Evolutionary conservation across 1,139 yeast species (phyloP), one percentile per base, ranked within the genome.

Genomic region (Magnusiomyces tetraspermus): DNA sequence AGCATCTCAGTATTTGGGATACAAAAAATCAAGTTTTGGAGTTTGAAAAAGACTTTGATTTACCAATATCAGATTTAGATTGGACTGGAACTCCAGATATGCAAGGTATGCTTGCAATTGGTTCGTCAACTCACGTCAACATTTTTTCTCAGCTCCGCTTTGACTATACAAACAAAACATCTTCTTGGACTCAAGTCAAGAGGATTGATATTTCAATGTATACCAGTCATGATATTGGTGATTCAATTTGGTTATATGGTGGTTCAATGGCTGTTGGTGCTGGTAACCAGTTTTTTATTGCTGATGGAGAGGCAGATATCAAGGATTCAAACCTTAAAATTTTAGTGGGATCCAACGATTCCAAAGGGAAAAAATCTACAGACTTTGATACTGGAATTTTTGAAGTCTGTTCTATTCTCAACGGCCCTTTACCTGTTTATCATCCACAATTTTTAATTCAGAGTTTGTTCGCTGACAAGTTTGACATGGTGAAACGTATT

Each of bases 391-490:
- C 19, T 46, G 31, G 49, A 13, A 72, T 80, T 1, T 78, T 86
- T 61, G 81, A 78, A 55, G 73, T 89, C 53, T 86, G 85, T 46
- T 72, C 87, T 19, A 82, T 88, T 1, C 70, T 92, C 52, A 89
- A 89, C 68, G 96, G 97, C 30, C 94, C 95, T 0, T 67, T 92
- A 37, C 97, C 97, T 0, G 71, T 89, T 1, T 92, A 86, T 62
- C 97, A 92, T 63, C 98, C 98, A 0, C 96, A 89, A 66, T 77
- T 88, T 55, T 70, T 92, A 44, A 83, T 89, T 50, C 97, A 90
- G 64, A 73, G 84, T 2, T 67, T 90, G 19, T 83, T 84, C 61
- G 78, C 80, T 61, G 83, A 82, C 37, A 82, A 84, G 59, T 60
- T 77, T 11, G 69, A 71, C 3, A 64, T 82, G 3, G 94, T 82